Percentiles rank a stretch among this genome's conserved stretches.
Evolutionary conservation across 2,329 filamentous ascomycete species (phyloP).

Genomic region (Cladosporium cucumerinum): DNA sequence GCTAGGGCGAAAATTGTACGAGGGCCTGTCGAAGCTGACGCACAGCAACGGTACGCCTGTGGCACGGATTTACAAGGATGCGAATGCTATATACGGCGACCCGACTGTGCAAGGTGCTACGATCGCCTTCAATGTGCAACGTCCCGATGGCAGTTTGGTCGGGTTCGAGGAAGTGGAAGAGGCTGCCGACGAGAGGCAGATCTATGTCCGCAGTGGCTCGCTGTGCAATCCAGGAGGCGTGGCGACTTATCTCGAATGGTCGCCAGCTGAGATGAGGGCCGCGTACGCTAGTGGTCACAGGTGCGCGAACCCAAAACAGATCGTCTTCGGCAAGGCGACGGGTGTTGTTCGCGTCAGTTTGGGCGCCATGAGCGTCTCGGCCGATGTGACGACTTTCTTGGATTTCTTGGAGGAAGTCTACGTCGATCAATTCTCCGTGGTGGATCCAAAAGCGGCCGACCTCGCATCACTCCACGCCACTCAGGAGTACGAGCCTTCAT

Average conservation of each 20-base stretch:
- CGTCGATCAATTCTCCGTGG: conserved; percentile 18
- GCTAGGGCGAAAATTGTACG: conserved; percentile 51
- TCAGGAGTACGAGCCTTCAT: conserved; percentile 4
- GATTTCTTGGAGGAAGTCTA: conserved; percentile 34
- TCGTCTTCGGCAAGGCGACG: conserved; percentile 55
- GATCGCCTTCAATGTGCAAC: conserved; percentile 61
- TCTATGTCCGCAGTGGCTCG: conserved; percentile 60
- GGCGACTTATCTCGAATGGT: conserved; percentile 47
- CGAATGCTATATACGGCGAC: conserved; percentile 49
- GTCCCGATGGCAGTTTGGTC: conserved; percentile 52
- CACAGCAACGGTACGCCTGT: conserved; percentile 54
- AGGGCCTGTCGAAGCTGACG: conserved; percentile 46
- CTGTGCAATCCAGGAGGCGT: conserved; percentile 55
- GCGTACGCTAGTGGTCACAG: conserved; percentile 57
- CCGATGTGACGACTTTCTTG: conserved; percentile 62
- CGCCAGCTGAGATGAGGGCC: conserved; percentile 53
- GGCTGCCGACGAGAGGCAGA: conserved; percentile 52
- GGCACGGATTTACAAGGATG: conserved; percentile 56
- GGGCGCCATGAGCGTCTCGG: conserved; percentile 58
- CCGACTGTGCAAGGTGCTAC: conserved; percentile 57
- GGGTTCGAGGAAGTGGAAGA: conserved; percentile 59
- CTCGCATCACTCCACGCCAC: background rate
- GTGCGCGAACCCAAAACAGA: conserved; percentile 53
- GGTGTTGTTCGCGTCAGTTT: conserved; percentile 61
- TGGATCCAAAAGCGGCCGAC: background rate